These are phyloP conservation scores for Immersiella caudata DNA, from an alignment of 495 filamentous ascomycete genomes.

Conservation along the genomic window DNA sequence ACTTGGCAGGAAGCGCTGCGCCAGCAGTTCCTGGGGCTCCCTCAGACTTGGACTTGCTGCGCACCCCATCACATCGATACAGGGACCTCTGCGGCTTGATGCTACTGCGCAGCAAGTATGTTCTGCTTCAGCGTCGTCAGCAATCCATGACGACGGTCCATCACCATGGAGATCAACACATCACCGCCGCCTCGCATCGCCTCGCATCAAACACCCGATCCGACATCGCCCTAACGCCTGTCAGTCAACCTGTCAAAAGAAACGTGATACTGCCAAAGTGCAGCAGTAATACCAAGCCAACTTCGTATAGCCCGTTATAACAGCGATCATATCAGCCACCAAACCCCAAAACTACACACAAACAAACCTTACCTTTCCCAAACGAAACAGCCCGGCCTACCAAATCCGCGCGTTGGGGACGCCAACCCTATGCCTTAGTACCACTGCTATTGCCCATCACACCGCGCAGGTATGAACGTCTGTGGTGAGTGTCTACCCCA, in stretches of 20 bases:
- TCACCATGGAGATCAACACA: neutral
- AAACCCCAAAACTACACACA: neutral
- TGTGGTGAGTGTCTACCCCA: conserved; percentile 8
- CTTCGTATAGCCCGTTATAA: conserved; percentile 5
- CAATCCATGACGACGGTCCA: neutral
- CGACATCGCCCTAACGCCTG: neutral
- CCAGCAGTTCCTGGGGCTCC: neutral
- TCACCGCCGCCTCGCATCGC: neutral
- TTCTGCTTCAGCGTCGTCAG: neutral
- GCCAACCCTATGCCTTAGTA: neutral
- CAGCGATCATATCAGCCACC: conserved; percentile 18
- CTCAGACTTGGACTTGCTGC: neutral
- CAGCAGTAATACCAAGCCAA: neutral
- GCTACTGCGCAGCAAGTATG: neutral
- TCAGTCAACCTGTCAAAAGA: neutral
- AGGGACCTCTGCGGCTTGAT: neutral
- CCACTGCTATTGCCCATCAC: conserved; percentile 6
- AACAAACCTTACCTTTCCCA: neutral
- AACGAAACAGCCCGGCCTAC: conserved; percentile 7
- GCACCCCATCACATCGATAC: neutral
- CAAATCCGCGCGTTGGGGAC: neutral
- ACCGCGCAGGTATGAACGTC: neutral
- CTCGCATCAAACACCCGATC: neutral
- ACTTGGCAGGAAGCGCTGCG: neutral
- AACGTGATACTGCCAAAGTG: neutral